Evolutionary conservation across 176 grass and related monocot species (phyloP).

Genomic region (Miscanthus lutarioriparius): DNA sequence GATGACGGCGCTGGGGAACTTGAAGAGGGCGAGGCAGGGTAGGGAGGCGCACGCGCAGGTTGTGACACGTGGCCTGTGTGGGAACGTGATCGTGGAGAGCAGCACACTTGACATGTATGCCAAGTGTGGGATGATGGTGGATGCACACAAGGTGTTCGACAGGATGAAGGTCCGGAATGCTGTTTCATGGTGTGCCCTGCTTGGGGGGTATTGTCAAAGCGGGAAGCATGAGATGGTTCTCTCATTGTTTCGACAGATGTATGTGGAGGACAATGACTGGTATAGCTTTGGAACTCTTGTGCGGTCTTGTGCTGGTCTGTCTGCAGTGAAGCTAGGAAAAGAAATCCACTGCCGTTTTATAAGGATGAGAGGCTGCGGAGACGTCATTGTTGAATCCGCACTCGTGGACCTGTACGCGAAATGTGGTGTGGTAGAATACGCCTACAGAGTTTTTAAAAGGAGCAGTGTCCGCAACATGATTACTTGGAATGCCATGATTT

Average conservation of each 20-base stretch:
- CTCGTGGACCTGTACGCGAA: slow-evolving; percentile 86
- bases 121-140: slow-evolving; percentile 62
- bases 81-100: slow-evolving; percentile 80
- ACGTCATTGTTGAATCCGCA: slow-evolving; percentile 73
- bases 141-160: slow-evolving; percentile 73
- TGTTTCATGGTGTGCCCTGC: slow-evolving; percentile 78
- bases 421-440: slow-evolving; percentile 76
- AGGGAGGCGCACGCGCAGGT: slow-evolving; percentile 61
- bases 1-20: slow-evolving; percentile 71
- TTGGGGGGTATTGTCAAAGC: slow-evolving; percentile 67
- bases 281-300: slow-evolving; percentile 75
- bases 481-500: slow-evolving; percentile 95
- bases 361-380: slow-evolving; percentile 48
- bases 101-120: slow-evolving; percentile 87
- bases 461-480: slow-evolving; percentile 62
- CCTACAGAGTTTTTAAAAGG: slow-evolving; percentile 49
- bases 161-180: slow-evolving; percentile 64
- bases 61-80: slow-evolving; percentile 54
- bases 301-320: slow-evolving; percentile 63
- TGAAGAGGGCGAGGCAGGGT: slow-evolving; percentile 55
- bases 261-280: slow-evolving; percentile 42
- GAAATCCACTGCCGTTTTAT: slow-evolving; percentile 75
- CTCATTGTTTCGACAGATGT: slow-evolving; percentile 60
- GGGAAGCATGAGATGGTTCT: slow-evolving; percentile 56
- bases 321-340: slow-evolving; percentile 64